phyloP scores from a whole-genome alignment of 202 grass and related monocot genomes.

The Brachypodium distachyon region DNA sequence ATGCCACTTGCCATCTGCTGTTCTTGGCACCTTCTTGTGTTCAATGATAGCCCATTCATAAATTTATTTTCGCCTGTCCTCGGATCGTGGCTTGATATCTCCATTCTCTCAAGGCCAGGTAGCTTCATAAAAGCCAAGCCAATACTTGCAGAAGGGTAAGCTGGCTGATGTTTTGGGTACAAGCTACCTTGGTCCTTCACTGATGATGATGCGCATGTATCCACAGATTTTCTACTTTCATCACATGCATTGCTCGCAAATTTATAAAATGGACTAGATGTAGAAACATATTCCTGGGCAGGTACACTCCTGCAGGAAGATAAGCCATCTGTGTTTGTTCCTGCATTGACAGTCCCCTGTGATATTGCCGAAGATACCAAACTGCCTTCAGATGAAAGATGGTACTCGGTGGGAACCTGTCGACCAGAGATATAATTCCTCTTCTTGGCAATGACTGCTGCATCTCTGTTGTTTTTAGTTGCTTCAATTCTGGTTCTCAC shows the following conservation, averaged over 20 bases:
- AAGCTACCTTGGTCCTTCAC: conserved; percentile 23
- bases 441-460: conserved; percentile 12
- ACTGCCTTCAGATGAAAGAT: conserved; percentile 21
- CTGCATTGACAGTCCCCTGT: conserved; percentile 2
- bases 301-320: conserved; percentile 10
- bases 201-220: conserved; percentile 18
- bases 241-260: conserved; percentile 16
- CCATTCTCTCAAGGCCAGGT: conserved; percentile 55
- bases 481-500: conserved; percentile 29
- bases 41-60: conserved; percentile 5
- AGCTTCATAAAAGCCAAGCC: conserved; percentile 51
- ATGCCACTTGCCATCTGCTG: conserved; percentile 16
- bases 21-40: conserved; percentile 14
- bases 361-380: conserved; percentile 28
- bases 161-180: conserved; percentile 21
- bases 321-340: background rate
- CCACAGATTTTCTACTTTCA: conserved; percentile 14
- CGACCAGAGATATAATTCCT: background rate
- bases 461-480: conserved; percentile 5
- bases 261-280: conserved; percentile 11
- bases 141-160: conserved; percentile 21
- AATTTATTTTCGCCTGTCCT: conserved; percentile 10
- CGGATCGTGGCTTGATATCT: conserved; percentile 22
- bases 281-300: conserved; percentile 10
- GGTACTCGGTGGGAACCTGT: background rate